A percentile compares a stretch with the other conserved stretches of the same genome.
These are phyloP conservation scores for Globisporangium okanoganense DNA, from an alignment of 352 stramenopile species.

Conservation along the genomic window DNA sequence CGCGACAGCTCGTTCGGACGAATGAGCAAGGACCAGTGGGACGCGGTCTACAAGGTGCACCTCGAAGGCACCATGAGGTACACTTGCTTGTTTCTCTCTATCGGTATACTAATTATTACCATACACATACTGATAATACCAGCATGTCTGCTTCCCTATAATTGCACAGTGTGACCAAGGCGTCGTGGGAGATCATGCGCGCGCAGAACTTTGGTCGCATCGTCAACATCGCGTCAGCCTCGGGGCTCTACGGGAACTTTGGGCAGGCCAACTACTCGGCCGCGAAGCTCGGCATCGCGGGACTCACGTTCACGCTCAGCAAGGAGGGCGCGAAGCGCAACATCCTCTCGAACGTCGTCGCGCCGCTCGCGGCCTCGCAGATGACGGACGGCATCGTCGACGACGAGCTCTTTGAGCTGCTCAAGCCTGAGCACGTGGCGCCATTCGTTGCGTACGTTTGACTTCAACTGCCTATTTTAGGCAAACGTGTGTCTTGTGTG, in stretches of 20 bases:
- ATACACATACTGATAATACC: background rate
- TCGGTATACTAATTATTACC: background rate
- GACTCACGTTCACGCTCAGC: conserved; percentile 88
- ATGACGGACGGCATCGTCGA: conserved; percentile 84
- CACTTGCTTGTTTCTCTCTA: background rate
- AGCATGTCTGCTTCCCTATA: background rate
- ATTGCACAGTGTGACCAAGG: conserved; percentile 55
- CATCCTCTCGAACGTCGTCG: conserved; percentile 78
- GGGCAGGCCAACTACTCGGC: conserved; percentile 88
- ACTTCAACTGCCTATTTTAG: background rate
- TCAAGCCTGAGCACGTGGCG: conserved; percentile 76
- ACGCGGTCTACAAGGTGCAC: conserved; percentile 80
- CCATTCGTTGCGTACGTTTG: conserved; percentile 53
- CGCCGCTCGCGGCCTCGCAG: conserved; percentile 73
- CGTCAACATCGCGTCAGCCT: conserved; percentile 79
- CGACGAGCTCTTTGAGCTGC: conserved; percentile 50
- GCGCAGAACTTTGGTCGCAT: conserved; percentile 83
- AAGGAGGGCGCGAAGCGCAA: conserved; percentile 78
- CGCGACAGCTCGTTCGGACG: conserved; percentile 84
- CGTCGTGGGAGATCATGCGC: conserved; percentile 73
- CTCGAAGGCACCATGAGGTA: conserved; percentile 81
- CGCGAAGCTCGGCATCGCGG: conserved; percentile 91
- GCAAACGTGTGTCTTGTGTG: background rate
- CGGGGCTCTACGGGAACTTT: conserved; percentile 88
- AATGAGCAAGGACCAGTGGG: conserved; percentile 84